These are phyloP conservation scores for Fragilaria crotonensis DNA, from an alignment of 108 stramenopile species.

Conservation along the genomic window DNA sequence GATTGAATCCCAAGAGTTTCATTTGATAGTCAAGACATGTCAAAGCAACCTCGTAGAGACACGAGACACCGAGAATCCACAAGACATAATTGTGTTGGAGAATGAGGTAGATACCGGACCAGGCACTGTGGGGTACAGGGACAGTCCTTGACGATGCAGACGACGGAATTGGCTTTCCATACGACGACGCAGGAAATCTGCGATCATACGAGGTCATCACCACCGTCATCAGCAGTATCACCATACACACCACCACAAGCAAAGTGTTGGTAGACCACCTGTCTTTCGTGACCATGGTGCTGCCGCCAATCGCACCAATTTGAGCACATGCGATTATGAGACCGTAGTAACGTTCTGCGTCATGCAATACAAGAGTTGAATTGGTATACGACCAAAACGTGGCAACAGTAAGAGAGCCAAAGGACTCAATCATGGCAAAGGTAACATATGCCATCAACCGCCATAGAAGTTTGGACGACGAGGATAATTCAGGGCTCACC, in stretches of 20 bases:
- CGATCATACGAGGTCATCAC: constrained; percentile 34
- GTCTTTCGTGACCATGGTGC: constrained; percentile 51
- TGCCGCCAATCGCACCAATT: constrained; percentile 86
- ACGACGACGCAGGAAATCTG: constrained; percentile 19
- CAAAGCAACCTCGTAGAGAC: constrained; percentile 90
- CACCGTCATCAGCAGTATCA: constrained; percentile 31
- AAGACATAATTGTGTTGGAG: constrained; percentile 82
- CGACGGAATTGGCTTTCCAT: neutral
- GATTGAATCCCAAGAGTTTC: constrained; percentile 85
- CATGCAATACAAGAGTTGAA: constrained; percentile 74
- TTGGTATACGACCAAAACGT: constrained; percentile 95
- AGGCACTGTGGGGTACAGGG: constrained; percentile 6
- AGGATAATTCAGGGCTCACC: neutral
- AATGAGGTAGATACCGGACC: constrained; percentile 75
- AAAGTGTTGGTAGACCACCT: constrained; percentile 16
- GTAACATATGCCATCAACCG: constrained; percentile 79
- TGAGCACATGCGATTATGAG: constrained; percentile 90
- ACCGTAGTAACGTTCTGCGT: constrained; percentile 91
- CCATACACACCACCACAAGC: constrained; percentile 31
- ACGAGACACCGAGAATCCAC: constrained; percentile 87
- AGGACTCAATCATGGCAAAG: constrained; percentile 90
- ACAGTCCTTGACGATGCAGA: neutral
- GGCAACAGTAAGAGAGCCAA: constrained; percentile 89
- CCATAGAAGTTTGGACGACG: constrained; percentile 14
- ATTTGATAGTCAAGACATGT: constrained; percentile 96